phyloP scores from a whole-genome alignment of 176 grass and related monocot species.

The Avena insularis region DNA sequence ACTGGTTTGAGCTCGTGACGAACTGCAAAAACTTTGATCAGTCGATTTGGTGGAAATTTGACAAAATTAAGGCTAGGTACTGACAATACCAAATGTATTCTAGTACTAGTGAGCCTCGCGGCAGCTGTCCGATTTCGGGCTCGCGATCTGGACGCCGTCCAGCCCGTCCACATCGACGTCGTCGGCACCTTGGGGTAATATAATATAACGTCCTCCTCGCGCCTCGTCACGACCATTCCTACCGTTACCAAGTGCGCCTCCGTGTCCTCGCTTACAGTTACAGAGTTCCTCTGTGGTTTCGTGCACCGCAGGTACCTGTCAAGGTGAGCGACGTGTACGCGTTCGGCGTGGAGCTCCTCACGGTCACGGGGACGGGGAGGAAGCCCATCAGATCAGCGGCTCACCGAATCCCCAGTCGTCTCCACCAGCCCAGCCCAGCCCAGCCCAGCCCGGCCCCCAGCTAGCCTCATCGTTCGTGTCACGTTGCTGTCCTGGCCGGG shows the following conservation, averaged over 20 bases:
- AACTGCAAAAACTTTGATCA: no score
- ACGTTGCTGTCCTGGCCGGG: not conserved
- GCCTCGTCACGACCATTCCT: not conserved
- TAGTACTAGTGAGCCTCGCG: not conserved
- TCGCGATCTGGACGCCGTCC: constrained; percentile 83
- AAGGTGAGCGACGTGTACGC: constrained; percentile 95
- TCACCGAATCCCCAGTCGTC: constrained; percentile 34
- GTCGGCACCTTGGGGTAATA: constrained; percentile 92
- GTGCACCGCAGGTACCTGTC: constrained; percentile 57
- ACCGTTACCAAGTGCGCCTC: not conserved
- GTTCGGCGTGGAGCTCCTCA: constrained; percentile 96
- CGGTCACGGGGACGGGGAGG: constrained; percentile 59
- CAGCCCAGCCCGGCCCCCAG: not conserved
- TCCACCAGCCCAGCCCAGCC: no score
- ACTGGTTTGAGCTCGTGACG: no score
- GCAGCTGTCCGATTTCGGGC: constrained; percentile 93
- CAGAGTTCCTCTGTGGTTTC: not conserved
- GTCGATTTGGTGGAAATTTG: no score
- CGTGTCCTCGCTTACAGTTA: no score
- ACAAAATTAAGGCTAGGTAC: no score
- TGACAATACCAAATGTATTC: not conserved
- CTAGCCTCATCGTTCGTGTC: not conserved
- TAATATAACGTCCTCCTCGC: not conserved
- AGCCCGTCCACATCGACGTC: constrained; percentile 64
- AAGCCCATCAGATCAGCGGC: constrained; percentile 68